phyloP scores from a whole-genome alignment of 192 early-diverging fungal species.

The Chytriomyces sp. region DNA sequence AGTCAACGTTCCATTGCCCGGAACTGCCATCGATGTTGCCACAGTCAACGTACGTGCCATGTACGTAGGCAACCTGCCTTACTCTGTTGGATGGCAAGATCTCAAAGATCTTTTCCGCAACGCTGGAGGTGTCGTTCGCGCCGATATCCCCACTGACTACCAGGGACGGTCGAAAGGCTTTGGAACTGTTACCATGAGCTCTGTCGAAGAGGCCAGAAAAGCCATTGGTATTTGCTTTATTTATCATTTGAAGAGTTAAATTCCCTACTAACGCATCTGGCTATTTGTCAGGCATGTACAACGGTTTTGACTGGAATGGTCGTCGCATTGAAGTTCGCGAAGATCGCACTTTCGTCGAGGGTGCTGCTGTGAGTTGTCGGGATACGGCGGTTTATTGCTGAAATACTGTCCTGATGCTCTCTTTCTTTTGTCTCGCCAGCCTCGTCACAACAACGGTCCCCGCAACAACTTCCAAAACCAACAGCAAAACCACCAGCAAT shows the following conservation, averaged over 20 bases:
- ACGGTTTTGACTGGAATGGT: conserved; percentile 74
- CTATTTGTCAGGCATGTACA: conserved; percentile 56
- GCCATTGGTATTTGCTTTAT: conserved; percentile 57
- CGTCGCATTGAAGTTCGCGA: conserved; percentile 75
- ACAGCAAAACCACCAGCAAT: conserved; percentile 17
- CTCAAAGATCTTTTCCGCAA: conserved; percentile 67
- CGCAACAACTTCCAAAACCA: conserved; percentile 27
- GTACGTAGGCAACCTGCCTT: conserved; percentile 65
- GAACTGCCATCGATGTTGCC: conserved; percentile 37
- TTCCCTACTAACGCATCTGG: neutral
- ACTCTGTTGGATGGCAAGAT: conserved; percentile 59
- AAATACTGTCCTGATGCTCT: neutral
- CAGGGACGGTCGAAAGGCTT: conserved; percentile 72
- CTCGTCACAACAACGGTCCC: neutral
- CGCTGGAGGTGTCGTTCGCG: conserved; percentile 69
- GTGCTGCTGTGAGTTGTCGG: conserved; percentile 27
- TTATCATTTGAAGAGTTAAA: neutral
- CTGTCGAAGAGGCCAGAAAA: conserved; percentile 70
- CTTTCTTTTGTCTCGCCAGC: neutral
- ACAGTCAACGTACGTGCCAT: conserved; percentile 41
- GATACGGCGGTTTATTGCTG: neutral
- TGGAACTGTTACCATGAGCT: conserved; percentile 71
- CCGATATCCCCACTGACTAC: conserved; percentile 62
- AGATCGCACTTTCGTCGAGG: conserved; percentile 65
- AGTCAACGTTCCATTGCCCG: conserved; percentile 40